Percentiles rank a stretch among this genome's conserved stretches.
phyloP scores from a whole-genome alignment of 2,329 filamentous ascomycete genomes.

The Corinectria fuckeliana region DNA sequence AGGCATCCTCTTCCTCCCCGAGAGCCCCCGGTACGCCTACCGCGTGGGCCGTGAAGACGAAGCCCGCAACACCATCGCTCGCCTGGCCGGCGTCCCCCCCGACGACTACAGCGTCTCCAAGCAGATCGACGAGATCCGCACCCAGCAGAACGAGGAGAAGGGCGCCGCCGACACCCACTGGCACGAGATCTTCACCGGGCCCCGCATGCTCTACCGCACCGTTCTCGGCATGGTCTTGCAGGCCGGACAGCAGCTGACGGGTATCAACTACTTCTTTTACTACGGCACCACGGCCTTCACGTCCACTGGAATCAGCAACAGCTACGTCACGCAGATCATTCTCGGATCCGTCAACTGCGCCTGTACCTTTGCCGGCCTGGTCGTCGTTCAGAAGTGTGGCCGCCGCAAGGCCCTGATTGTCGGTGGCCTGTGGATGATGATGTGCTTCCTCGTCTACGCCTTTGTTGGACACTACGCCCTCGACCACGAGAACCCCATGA shows the following conservation, averaged over 20 bases:
- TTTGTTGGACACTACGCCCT: constrained; percentile 57
- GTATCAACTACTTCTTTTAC: constrained; percentile 67
- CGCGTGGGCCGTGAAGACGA: constrained; percentile 54
- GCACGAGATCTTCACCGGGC: constrained; percentile 71
- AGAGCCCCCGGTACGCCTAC: constrained; percentile 61
- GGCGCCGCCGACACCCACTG: constrained; percentile 55
- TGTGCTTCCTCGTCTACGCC: constrained; percentile 58
- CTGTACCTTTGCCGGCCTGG: constrained; percentile 70
- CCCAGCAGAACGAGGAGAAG: constrained; percentile 55
- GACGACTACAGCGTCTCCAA: constrained; percentile 50
- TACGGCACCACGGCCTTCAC: constrained; percentile 71
- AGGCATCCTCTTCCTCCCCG: constrained; percentile 60
- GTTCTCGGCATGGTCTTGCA: constrained; percentile 67
- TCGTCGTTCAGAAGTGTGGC: constrained; percentile 69
- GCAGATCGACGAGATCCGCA: constrained; percentile 59
- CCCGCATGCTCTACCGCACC: constrained; percentile 70
- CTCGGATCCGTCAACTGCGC: constrained; percentile 71
- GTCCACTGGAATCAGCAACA: constrained; percentile 68
- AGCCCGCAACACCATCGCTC: constrained; percentile 56
- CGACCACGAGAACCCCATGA: constrained; percentile 49
- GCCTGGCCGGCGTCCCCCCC: constrained; percentile 50
- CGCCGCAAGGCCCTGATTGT: constrained; percentile 67
- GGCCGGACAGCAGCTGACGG: constrained; percentile 71
- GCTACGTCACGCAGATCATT: constrained; percentile 72
- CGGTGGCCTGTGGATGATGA: constrained; percentile 67